Conservation (phyloP, 345 rosid species). For the Mercurialis annua region DNA sequence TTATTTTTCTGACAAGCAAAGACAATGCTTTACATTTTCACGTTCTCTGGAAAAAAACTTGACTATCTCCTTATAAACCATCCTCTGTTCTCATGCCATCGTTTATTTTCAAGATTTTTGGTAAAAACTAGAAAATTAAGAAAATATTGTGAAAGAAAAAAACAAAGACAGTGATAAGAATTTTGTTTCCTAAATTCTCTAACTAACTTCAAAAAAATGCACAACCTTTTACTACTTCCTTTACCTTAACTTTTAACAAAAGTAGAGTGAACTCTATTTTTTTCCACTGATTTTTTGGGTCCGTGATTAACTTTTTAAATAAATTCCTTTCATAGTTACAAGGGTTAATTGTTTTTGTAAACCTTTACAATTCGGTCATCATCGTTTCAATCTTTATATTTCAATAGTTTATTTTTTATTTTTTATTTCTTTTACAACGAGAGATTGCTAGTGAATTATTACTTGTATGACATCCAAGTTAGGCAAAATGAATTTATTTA, state of each 20-base stretch:
- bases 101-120: background rate
- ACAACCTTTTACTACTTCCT: background rate
- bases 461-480: too few relatives aligned
- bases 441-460: too few relatives aligned
- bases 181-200: background rate
- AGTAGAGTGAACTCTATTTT: slow-evolving; percentile 6
- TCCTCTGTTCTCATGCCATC: background rate
- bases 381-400: too few relatives aligned
- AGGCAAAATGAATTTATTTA: too few relatives aligned
- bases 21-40: slow-evolving; percentile 10
- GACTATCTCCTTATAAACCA: background rate
- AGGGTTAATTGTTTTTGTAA: too few relatives aligned
- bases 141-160: background rate
- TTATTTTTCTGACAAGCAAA: slow-evolving; percentile 19
- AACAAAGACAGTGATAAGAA: background rate
- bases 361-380: too few relatives aligned
- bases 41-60: background rate
- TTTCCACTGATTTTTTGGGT: background rate
- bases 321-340: slow-evolving; percentile 4
- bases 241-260: slow-evolving; percentile 13
- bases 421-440: background rate
- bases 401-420: background rate
- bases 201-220: background rate
- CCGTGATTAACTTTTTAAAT: slow-evolving; percentile 2
- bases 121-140: too few relatives aligned